These are phyloP conservation scores for Apostasia shenzhenica DNA, from an alignment of 106 monocot species.

Conservation along the genomic window DNA sequence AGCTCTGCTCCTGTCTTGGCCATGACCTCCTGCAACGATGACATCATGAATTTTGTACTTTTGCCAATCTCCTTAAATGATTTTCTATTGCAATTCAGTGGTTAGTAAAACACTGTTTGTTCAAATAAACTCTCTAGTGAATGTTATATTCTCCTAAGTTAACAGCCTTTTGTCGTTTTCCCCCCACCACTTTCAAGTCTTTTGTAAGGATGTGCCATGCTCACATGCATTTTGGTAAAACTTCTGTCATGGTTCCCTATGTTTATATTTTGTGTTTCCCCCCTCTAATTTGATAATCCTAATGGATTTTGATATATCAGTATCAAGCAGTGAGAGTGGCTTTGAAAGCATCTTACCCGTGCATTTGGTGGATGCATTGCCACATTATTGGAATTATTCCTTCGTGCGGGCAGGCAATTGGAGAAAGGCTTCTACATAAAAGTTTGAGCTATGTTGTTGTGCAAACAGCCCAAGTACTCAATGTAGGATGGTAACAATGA, in stretches of 20 bases:
- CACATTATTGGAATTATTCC: too few relatives aligned
- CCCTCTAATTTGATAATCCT: not conserved
- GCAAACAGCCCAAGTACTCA: not conserved
- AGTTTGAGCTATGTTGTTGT: not conserved
- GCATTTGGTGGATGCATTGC: not conserved
- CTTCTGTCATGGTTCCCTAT: not conserved
- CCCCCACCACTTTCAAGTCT: not conserved
- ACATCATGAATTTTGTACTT: too few relatives aligned
- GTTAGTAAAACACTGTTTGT: not conserved
- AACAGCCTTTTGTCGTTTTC: not conserved
- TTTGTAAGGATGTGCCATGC: not conserved
- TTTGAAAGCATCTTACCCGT: not conserved
- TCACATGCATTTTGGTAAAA: not conserved
- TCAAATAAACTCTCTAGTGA: not conserved
- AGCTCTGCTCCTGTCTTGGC: not conserved
- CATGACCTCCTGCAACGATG: not conserved
- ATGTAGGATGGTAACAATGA: too few relatives aligned
- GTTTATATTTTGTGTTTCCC: constrained; percentile 1
- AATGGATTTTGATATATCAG: not conserved
- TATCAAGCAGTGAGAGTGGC: not conserved
- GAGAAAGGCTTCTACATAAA: not conserved
- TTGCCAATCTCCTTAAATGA: too few relatives aligned
- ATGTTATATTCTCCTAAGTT: not conserved
- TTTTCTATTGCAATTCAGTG: not conserved
- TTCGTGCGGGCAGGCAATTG: not conserved